Evolutionary conservation across 75 land plant genomes (phyloP).

Genomic region (Pinus albicaulis): DNA sequence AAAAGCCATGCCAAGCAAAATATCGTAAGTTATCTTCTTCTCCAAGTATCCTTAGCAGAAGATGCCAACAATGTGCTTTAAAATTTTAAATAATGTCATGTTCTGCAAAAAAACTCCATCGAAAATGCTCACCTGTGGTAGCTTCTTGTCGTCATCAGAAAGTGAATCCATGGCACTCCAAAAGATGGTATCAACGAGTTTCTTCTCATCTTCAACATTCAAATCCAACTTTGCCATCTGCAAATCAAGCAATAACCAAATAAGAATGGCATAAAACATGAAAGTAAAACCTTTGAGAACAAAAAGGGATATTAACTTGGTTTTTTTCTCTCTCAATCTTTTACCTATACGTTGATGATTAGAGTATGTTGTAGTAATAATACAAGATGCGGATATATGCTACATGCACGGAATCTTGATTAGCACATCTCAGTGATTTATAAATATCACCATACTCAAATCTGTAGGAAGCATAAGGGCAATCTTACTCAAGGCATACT

Average conservation of each 20-base stretch:
- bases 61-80: no score
- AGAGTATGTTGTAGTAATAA: background rate
- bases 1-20: no score
- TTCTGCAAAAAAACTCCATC: background rate
- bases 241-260: conserved; percentile 4
- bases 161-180: conserved; percentile 99
- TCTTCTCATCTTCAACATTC: conserved; percentile 89
- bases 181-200: conserved; percentile 80
- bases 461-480: background rate
- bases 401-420: background rate
- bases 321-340: background rate
- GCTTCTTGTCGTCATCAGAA: conserved; percentile 98
- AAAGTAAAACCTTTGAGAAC: background rate
- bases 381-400: background rate
- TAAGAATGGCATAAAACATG: background rate
- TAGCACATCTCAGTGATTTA: background rate
- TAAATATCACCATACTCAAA: background rate
- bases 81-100: background rate
- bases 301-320: background rate
- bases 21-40: no score
- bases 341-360: no score
- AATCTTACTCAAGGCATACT: background rate
- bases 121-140: conserved; percentile 72
- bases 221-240: conserved; percentile 97
- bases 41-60: no score